Conservation (phyloP, 2,329 filamentous ascomycete species). For the Plenodomus tracheiphilus region DNA sequence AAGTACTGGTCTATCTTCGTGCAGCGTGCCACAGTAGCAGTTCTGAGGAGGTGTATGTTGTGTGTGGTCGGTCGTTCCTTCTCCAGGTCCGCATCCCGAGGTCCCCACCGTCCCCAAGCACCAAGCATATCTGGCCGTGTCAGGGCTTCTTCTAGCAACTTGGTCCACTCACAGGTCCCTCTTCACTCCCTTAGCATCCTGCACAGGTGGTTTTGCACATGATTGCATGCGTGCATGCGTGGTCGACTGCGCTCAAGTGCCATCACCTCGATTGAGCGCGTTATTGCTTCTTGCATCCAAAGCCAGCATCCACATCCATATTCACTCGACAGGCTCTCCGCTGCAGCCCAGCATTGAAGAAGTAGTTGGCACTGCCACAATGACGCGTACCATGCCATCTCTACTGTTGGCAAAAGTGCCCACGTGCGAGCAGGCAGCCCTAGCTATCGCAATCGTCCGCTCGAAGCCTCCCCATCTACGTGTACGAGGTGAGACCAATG, state of each 20-base stretch:
- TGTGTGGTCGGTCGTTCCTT: neutral
- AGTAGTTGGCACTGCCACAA: neutral
- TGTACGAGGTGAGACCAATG: slow-evolving; percentile 32
- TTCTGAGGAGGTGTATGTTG: neutral
- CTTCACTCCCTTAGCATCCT: too few species aligned
- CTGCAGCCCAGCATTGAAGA: too few species aligned
- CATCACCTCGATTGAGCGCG: too few species aligned
- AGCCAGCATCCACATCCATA: too few species aligned
- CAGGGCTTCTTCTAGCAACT: too few species aligned
- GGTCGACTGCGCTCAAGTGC: too few species aligned
- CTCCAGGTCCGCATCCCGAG: too few species aligned
- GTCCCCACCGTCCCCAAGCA: too few species aligned
- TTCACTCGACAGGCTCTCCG: too few species aligned
- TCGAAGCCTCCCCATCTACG: slow-evolving; percentile 42
- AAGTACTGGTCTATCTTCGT: neutral
- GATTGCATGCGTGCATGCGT: neutral
- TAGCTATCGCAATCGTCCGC: slow-evolving; percentile 43
- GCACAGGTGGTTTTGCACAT: too few species aligned
- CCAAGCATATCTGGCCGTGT: too few species aligned
- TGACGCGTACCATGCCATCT: neutral
- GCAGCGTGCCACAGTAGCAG: neutral
- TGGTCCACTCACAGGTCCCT: too few species aligned
- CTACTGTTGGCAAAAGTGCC: slow-evolving; percentile 7
- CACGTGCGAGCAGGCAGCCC: slow-evolving; percentile 32
- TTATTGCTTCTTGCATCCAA: neutral